Percentiles rank a stretch among this genome's conserved stretches.
Evolutionary conservation across 1,139 yeast genomes (phyloP).

Genomic region (Wickerhamiella infanticola): DNA sequence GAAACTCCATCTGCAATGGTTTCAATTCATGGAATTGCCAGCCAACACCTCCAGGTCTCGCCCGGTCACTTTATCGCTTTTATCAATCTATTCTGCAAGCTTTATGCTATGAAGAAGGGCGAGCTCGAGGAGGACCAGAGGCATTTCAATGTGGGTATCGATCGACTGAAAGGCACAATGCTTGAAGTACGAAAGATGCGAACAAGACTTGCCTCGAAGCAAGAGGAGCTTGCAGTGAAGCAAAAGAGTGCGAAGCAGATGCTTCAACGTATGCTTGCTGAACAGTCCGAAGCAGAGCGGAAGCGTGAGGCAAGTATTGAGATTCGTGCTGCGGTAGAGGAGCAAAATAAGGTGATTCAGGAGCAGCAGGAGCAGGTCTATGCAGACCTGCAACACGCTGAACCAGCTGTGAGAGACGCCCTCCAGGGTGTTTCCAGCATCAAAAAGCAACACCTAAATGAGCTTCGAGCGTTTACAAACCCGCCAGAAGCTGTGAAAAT

Average conservation of each 20-base stretch:
- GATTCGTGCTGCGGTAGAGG: constrained; percentile 52
- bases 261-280: constrained; percentile 63
- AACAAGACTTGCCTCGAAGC: constrained; percentile 39
- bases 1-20: not conserved
- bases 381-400: constrained; percentile 54
- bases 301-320: constrained; percentile 74
- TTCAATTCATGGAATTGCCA: not conserved
- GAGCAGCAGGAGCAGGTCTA: constrained; percentile 42
- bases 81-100: constrained; percentile 31
- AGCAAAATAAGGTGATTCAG: constrained; percentile 49
- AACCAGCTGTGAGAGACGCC: constrained; percentile 76
- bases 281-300: constrained; percentile 86
- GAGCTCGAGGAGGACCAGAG: constrained; percentile 53
- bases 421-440: constrained; percentile 78
- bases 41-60: constrained; percentile 16
- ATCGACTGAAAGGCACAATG: constrained; percentile 63
- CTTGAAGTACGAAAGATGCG: constrained; percentile 52
- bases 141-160: constrained; percentile 59
- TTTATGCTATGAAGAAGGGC: constrained; percentile 32
- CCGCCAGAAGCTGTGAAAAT: constrained; percentile 84
- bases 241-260: constrained; percentile 56
- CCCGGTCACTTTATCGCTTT: constrained; percentile 48
- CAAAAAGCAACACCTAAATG: constrained; percentile 83
- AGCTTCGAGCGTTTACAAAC: constrained; percentile 71
- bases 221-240: constrained; percentile 35